These are phyloP conservation scores for Hysterangium stoloniferum DNA, from an alignment of 768 basidiomycete species.

Conservation along the genomic window DNA sequence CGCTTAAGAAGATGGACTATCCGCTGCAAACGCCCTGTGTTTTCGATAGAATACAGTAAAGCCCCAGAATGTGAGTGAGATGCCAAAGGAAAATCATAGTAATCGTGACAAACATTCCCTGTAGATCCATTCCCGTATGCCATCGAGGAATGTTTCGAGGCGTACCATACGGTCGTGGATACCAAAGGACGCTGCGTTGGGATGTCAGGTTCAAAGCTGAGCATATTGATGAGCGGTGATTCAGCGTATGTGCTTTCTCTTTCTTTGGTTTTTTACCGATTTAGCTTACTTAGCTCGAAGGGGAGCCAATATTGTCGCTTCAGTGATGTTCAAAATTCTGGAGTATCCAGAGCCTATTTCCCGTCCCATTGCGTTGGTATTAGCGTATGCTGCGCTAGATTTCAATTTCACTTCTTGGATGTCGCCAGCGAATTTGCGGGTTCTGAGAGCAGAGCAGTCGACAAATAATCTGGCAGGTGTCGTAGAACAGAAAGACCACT, in stretches of 20 bases:
- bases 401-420: conserved; percentile 99
- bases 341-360: conserved; percentile 56
- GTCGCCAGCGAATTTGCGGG: conserved; percentile 73
- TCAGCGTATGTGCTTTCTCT: conserved; percentile 95
- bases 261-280: neutral
- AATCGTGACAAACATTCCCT: neutral
- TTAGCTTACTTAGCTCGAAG: conserved; percentile 33
- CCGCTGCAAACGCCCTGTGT: conserved; percentile 66
- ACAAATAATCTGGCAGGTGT: conserved; percentile 69
- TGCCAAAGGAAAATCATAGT: too few species aligned
- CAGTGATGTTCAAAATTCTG: conserved; percentile 77
- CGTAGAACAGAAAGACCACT: conserved; percentile 76
- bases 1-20: conserved; percentile 81
- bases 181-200: conserved; percentile 76
- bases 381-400: conserved; percentile 88
- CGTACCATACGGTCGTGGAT: conserved; percentile 73
- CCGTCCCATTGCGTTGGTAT: conserved; percentile 72
- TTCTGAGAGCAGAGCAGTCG: conserved; percentile 83
- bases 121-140: conserved; percentile 96
- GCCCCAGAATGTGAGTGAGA: conserved; percentile 90
- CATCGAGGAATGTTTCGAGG: conserved; percentile 90
- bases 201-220: conserved; percentile 76
- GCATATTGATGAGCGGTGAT: conserved; percentile 80
- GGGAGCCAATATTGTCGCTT: conserved; percentile 81
- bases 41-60: conserved; percentile 92